These are phyloP conservation scores for Primulina huaijiensis DNA, from an alignment of 257 asterid genomes.

Conservation along the genomic window DNA sequence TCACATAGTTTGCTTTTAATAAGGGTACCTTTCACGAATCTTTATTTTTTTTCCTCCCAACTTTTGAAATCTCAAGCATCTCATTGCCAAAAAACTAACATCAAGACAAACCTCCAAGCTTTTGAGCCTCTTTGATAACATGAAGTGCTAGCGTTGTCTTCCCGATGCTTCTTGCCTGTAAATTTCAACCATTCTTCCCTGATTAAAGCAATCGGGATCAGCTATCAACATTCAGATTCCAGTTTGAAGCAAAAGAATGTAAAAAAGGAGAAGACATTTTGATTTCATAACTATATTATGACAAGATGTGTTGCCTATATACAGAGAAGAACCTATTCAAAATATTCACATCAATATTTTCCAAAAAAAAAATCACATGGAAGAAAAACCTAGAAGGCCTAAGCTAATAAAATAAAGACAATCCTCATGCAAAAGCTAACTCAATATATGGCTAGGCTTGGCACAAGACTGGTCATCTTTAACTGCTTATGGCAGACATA, in stretches of 20 bases:
- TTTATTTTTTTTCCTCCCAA: not conserved
- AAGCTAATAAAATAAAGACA: not conserved
- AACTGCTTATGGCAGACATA: not conserved
- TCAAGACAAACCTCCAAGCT: conserved; percentile 71
- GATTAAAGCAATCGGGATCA: conserved; percentile 25
- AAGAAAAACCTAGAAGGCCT: not conserved
- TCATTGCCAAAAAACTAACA: conserved; percentile 11
- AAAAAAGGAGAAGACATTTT: not conserved
- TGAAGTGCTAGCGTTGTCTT: conserved; percentile 94
- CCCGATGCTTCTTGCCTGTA: conserved; percentile 98
- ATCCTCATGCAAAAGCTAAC: not conserved
- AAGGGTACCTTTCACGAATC: not conserved
- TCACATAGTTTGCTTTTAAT: not conserved
- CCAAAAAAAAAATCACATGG: too few relatives aligned
- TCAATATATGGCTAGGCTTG: not conserved
- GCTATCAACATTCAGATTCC: conserved; percentile 18
- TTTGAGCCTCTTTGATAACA: conserved; percentile 90
- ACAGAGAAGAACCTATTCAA: not conserved
- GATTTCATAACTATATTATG: not conserved
- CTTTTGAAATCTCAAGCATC: not conserved
- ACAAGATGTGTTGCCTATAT: not conserved
- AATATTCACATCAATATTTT: not conserved
- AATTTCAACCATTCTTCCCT: conserved; percentile 94
- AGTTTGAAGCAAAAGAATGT: conserved; percentile 9
- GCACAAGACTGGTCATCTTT: conserved; percentile 16